Percentiles rank a stretch among this genome's conserved stretches.
These are phyloP conservation scores for Pyrenochaeta sp. DNA, from an alignment of 2,329 filamentous ascomycete genomes.

Conservation along the genomic window DNA sequence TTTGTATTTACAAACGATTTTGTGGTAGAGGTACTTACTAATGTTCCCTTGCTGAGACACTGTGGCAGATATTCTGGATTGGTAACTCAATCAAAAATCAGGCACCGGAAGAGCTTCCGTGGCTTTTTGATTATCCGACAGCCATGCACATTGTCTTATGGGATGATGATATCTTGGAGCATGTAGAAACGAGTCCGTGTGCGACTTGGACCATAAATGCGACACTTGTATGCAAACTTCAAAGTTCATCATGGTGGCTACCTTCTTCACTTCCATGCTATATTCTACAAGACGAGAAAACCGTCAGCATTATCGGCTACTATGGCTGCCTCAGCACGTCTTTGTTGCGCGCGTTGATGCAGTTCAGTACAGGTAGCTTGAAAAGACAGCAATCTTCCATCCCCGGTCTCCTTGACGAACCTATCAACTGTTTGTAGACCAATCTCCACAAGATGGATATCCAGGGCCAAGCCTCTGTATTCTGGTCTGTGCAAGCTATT, in stretches of 20 bases:
- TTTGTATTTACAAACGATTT: conserved; percentile 3
- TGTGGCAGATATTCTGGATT: conserved; percentile 4
- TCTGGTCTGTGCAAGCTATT: conserved; percentile 28
- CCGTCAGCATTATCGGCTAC: conserved; percentile 12
- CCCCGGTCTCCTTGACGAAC: conserved; percentile 16
- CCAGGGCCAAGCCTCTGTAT: conserved; percentile 18
- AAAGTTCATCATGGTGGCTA: background rate
- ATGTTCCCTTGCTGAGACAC: background rate
- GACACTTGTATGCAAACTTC: conserved; percentile 4
- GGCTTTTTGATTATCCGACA: conserved; percentile 7
- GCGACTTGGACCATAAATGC: conserved; percentile 4
- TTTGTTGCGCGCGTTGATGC: conserved; percentile 15
- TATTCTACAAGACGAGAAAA: background rate
- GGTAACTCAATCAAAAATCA: conserved; percentile 7
- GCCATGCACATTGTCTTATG: conserved; percentile 7
- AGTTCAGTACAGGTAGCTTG: conserved; percentile 15
- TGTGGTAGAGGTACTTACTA: background rate
- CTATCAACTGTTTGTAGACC: conserved; percentile 17
- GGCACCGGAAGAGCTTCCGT: conserved; percentile 7
- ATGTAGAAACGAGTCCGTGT: too few relatives aligned
- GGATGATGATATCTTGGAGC: too few relatives aligned
- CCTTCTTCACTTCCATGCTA: background rate
- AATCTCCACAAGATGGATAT: conserved; percentile 22
- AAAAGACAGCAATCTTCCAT: conserved; percentile 17
- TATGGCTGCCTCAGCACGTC: conserved; percentile 16